Conservation (phyloP, 768 basidiomycete genomes). For the Suillus americanus region DNA sequence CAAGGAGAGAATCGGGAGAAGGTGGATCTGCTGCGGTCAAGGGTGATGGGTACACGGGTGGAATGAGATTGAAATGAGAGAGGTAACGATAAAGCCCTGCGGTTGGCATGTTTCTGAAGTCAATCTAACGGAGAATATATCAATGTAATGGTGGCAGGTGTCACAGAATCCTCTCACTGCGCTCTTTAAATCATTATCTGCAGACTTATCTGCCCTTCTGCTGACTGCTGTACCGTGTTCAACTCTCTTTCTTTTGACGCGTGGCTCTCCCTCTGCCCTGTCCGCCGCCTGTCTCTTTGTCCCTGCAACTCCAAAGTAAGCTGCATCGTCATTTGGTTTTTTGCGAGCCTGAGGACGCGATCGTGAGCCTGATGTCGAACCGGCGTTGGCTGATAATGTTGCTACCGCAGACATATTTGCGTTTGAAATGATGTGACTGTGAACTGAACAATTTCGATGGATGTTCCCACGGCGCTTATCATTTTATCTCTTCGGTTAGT, state of each 20-base stretch:
- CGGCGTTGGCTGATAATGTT: slow-evolving; percentile 11
- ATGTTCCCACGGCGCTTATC: slow-evolving; percentile 8
- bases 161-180: slow-evolving; percentile 28
- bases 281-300: slow-evolving; percentile 68
- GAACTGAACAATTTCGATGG: background rate
- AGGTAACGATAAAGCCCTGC: slow-evolving; percentile 71
- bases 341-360: slow-evolving; percentile 64
- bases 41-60: slow-evolving; percentile 69
- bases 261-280: slow-evolving; percentile 70
- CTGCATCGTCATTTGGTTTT: slow-evolving; percentile 66
- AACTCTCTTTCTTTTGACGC: slow-evolving; percentile 71
- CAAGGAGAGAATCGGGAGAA: slow-evolving; percentile 59
- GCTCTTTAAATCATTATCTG: slow-evolving; percentile 28
- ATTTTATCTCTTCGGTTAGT: background rate
- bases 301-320: slow-evolving; percentile 65
- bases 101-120: slow-evolving; percentile 71
- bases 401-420: slow-evolving; percentile 15
- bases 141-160: slow-evolving; percentile 8
- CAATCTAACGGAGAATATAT: slow-evolving; percentile 49
- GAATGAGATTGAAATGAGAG: slow-evolving; percentile 69
- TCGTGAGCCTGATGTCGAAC: slow-evolving; percentile 46
- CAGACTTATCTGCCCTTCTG: slow-evolving; percentile 37
- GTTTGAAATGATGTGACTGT: background rate
- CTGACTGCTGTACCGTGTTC: slow-evolving; percentile 38
- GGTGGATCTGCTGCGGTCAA: slow-evolving; percentile 67